Evolutionary conservation across 495 filamentous ascomycete genomes (phyloP).

Genomic region (Penicillium steckii): DNA sequence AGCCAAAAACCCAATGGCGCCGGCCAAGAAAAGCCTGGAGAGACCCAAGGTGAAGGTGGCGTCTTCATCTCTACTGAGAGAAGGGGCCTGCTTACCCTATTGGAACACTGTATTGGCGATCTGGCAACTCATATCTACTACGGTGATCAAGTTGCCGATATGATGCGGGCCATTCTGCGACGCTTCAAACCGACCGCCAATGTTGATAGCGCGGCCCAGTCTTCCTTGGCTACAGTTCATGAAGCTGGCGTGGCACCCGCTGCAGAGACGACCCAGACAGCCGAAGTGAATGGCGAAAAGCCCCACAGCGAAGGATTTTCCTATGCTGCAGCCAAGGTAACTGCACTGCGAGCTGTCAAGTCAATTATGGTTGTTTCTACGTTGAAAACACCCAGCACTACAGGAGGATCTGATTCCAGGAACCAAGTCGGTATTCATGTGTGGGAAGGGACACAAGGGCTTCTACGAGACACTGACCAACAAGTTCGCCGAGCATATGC

Average conservation of each 20-base stretch:
- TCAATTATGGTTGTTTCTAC: constrained; percentile 79
- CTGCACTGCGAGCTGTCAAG: constrained; percentile 77
- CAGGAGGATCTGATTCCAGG: constrained; percentile 62
- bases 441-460: constrained; percentile 91
- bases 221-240: constrained; percentile 42
- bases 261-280: constrained; percentile 1
- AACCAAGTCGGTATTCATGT: constrained; percentile 72
- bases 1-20: constrained; percentile 36
- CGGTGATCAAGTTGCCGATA: constrained; percentile 88
- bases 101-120: constrained; percentile 77
- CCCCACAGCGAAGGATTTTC: constrained; percentile 57
- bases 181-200: constrained; percentile 66
- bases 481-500: constrained; percentile 79
- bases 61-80: constrained; percentile 41
- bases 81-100: constrained; percentile 57
- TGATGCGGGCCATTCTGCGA: constrained; percentile 74
- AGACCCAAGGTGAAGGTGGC: constrained; percentile 6
- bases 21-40: constrained; percentile 20
- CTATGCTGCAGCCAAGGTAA: constrained; percentile 68
- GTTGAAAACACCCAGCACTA: constrained; percentile 54
- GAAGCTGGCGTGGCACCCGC: constrained; percentile 19
- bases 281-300: constrained; percentile 25
- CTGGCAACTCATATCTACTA: constrained; percentile 95
- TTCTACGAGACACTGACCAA: constrained; percentile 73
- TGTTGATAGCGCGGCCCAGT: constrained; percentile 34